Percentiles rank a stretch among this genome's conserved stretches.
phyloP scores from a whole-genome alignment of 2,329 filamentous ascomycete genomes.

The Beauveria sp. region DNA sequence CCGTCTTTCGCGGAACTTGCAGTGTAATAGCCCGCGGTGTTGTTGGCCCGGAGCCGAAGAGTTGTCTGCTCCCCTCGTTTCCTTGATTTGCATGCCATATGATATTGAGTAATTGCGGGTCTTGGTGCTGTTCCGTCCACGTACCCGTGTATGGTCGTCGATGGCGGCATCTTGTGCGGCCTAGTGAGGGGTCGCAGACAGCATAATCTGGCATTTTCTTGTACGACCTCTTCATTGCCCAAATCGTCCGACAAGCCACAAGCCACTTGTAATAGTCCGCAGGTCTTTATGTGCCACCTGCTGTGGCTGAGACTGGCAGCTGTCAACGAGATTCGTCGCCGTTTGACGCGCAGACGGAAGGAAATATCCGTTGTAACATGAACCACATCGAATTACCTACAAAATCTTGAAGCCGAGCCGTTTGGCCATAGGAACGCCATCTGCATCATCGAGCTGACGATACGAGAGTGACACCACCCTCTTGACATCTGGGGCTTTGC shows the following conservation, averaged over 20 bases:
- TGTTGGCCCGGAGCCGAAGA: background rate
- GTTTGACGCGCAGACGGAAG: background rate
- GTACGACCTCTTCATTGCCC: background rate
- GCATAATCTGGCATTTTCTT: no score
- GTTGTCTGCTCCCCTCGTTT: background rate
- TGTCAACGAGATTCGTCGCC: background rate
- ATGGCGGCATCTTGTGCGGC: no score
- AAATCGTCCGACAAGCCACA: background rate
- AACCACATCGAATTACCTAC: background rate
- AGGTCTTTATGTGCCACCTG: background rate
- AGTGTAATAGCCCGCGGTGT: background rate
- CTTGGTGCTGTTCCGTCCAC: background rate
- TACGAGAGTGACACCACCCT: background rate
- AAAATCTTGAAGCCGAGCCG: background rate
- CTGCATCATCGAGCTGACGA: background rate
- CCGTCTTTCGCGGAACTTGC: background rate
- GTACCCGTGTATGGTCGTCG: no score
- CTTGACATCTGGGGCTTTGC: background rate
- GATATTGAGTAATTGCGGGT: background rate
- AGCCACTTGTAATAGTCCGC: background rate
- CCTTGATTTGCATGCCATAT: background rate
- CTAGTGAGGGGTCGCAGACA: no score
- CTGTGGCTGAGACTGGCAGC: conserved; percentile 4
- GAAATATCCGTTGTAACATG: background rate
- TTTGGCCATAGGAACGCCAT: background rate